These are phyloP conservation scores for Inga leiocalycina DNA, from an alignment of 306 rosid species.

Conservation along the genomic window DNA sequence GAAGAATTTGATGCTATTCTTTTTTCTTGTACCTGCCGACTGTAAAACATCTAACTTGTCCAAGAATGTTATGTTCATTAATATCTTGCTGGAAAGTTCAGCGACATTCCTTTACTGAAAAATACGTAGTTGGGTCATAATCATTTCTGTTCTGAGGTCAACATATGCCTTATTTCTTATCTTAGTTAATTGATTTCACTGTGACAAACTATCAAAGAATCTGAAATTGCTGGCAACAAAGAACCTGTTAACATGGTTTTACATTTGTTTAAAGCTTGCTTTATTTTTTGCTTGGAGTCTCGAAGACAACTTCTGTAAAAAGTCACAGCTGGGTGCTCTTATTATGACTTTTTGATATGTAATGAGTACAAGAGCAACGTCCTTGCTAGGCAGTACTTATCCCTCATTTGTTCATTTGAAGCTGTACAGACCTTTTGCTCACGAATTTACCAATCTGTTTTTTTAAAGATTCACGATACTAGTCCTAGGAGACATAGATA, in stretches of 20 bases:
- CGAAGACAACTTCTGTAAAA: background rate
- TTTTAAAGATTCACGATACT: background rate
- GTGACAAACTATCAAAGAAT: background rate
- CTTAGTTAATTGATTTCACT: background rate
- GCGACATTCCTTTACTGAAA: background rate
- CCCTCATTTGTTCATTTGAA: background rate
- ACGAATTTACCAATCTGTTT: background rate
- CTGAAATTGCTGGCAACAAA: background rate
- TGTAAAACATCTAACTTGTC: background rate
- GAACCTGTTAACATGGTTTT: background rate
- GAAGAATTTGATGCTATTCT: slow-evolving; percentile 11
- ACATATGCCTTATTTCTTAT: background rate
- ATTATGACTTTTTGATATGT: background rate
- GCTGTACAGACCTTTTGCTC: background rate
- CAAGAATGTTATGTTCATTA: background rate
- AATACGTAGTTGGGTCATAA: background rate
- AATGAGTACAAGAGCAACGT: background rate
- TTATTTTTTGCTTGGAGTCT: background rate
- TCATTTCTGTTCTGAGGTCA: background rate
- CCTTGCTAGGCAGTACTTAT: background rate
- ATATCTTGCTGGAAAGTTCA: background rate
- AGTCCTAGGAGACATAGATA: background rate
- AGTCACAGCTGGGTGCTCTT: background rate
- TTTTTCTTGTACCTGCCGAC: background rate
- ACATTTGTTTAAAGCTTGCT: background rate